Base-by-base conservation (phyloP, 345 rosid genomes). In the Salix exigua region DNA sequence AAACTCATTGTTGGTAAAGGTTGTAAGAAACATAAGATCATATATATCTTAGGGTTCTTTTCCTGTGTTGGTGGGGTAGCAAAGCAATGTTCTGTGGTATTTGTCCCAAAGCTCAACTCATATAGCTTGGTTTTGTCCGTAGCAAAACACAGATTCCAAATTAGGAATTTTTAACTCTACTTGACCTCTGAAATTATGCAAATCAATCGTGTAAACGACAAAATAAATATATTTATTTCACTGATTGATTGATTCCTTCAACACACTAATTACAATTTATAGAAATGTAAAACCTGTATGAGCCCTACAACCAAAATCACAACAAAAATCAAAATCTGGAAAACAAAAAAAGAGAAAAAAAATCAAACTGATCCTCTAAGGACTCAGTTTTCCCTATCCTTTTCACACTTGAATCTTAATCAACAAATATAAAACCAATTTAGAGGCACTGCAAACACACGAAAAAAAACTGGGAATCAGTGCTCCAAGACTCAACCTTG, bases 381-480 rank as follows among this genome's bases (percentile, higher is more conserved):
- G 21, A 9, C 26, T 38, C 28, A 37, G 5, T 33, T 35, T 44
- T 60, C 44, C 42, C 74, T 60, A 14, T n/a, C 11, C 23, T 76
- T 44, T 10, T 31, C 50, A 75, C 51, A 66, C 73, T 76, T 53
- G 72, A 10, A 67, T 26, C 46, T 53, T 13, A 38, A 76, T 2
- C 13, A 76, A 25, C 26, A 72, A 72, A 6, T 73, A 33, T n/a
- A 28, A 62, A 62, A 77, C 13, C 70, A 71, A 33, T 14, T 18
- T 28, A 30, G 75, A 82, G 83, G 84, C 85, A 85, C 83, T 79
- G 84, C 79, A 83, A 70, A 70, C 79, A 73, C 75, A 61, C n/a
- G 35, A 78, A 86, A 82, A 82, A 35, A 51, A 25, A 60, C 23
- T 17, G 70, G 75, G 71, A 72, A 72, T 64, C 74, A 79, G 75